Percentiles rank a stretch among this genome's conserved stretches.
phyloP scores from a whole-genome alignment of 306 rosid species.

The Lablab purpureus region DNA sequence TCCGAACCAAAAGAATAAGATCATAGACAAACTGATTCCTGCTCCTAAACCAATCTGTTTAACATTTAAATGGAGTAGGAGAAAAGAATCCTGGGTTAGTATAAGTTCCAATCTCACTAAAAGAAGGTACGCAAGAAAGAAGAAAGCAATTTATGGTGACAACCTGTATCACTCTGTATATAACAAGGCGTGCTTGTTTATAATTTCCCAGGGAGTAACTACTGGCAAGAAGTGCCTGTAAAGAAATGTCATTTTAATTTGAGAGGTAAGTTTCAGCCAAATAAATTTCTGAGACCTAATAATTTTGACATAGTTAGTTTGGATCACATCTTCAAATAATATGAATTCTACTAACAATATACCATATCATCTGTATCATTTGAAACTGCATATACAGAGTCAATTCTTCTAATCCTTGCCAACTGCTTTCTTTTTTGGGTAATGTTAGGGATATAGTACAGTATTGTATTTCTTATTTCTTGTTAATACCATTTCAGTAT shows the following conservation, averaged over 20 bases:
- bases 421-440: neutral
- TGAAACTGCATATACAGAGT: conserved; percentile 5
- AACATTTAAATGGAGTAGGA: conserved; percentile 40
- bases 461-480: neutral
- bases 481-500: conserved; percentile 12
- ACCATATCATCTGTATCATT: conserved; percentile 28
- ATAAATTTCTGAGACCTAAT: conserved; percentile 30
- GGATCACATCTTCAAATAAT: conserved; percentile 6
- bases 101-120: conserved; percentile 21
- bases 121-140: neutral
- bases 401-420: conserved; percentile 26
- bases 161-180: conserved; percentile 81
- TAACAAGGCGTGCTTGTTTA: conserved; percentile 71
- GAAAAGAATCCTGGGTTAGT: conserved; percentile 41
- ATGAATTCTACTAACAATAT: conserved; percentile 16
- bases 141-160: conserved; percentile 32
- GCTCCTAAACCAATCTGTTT: conserved; percentile 78
- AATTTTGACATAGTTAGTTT: conserved; percentile 19
- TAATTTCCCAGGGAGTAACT: conserved; percentile 78
- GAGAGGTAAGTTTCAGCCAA: conserved; percentile 37
- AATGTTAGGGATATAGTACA: neutral
- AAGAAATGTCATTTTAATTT: conserved; percentile 39
- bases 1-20: conserved; percentile 79
- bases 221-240: conserved; percentile 86
- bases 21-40: conserved; percentile 70